These are phyloP conservation scores for Coccinonectria pachysandricola DNA, from an alignment of 2,329 filamentous ascomycete species.

Conservation along the genomic window DNA sequence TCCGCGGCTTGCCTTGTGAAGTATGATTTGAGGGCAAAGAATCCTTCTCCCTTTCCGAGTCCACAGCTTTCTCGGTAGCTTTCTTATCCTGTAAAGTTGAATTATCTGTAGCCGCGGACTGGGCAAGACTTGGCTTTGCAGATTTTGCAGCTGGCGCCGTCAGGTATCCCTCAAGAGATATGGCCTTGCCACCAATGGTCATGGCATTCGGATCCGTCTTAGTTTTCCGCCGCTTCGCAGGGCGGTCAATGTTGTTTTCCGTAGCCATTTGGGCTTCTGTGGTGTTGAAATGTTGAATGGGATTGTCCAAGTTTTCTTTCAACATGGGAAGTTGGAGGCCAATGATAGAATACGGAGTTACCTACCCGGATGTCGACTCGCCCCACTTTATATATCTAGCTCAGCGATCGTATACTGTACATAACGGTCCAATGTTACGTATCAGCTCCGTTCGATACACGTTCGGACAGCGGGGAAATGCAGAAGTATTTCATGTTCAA, in stretches of 20 bases:
- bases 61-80: constrained; percentile 1
- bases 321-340: too few species aligned
- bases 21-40: constrained; percentile 1
- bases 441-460: too few species aligned
- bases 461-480: too few species aligned
- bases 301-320: too few species aligned
- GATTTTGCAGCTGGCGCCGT: constrained; percentile 23
- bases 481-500: too few species aligned
- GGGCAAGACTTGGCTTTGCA: constrained; percentile 8
- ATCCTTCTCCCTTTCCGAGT: constrained; percentile 1
- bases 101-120: constrained; percentile 2
- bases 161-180: constrained; percentile 41
- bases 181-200: constrained; percentile 36
- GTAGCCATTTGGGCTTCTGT: constrained; percentile 14
- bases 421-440: too few species aligned
- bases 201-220: constrained; percentile 26
- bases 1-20: too few species aligned
- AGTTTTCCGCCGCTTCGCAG: constrained; percentile 29
- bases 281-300: constrained; percentile 3
- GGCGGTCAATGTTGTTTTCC: constrained; percentile 14
- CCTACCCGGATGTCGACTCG: too few species aligned
- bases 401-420: too few species aligned
- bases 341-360: too few species aligned
- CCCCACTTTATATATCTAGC: too few species aligned
- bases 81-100: constrained; percentile 2